Conservation (phyloP, 139 green algal genomes). For the Closterium sp. region DNA sequence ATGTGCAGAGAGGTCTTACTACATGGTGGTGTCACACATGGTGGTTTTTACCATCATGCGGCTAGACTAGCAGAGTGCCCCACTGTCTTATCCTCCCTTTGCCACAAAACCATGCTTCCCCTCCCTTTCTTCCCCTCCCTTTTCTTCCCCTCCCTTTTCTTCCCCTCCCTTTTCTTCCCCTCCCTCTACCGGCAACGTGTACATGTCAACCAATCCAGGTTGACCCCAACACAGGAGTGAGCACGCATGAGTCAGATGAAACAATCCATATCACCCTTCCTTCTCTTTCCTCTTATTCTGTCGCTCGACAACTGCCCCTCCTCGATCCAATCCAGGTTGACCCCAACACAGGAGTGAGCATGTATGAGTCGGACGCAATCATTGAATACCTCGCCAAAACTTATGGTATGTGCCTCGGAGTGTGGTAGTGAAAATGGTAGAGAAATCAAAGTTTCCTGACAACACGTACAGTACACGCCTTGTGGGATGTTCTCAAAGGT, state of each 20-base stretch:
- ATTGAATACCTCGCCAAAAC: conserved; percentile 55
- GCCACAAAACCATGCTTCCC: neutral
- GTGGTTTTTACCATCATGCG: neutral
- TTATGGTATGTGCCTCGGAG: conserved; percentile 29
- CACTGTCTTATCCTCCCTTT: neutral
- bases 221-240: conserved; percentile 54
- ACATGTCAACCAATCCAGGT: conserved; percentile 36
- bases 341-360: conserved; percentile 52
- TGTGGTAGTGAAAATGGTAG: too few species aligned
- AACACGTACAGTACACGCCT: too few species aligned
- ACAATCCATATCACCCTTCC: too few species aligned
- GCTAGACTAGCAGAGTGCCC: neutral
- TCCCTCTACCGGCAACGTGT: neutral
- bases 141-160: neutral
- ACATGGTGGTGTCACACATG: neutral
- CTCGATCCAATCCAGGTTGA: conserved; percentile 38
- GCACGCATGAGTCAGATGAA: conserved; percentile 57
- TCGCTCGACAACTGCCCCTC: neutral
- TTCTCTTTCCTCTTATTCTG: neutral
- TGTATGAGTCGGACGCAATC: conserved; percentile 60
- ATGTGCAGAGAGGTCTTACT: too few species aligned
- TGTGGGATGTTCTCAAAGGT: too few species aligned
- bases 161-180: neutral
- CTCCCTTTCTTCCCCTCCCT: neutral
- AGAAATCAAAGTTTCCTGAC: too few species aligned